Conservation (phyloP, 306 rosid species). For the Acacia crassicarpa region DNA sequence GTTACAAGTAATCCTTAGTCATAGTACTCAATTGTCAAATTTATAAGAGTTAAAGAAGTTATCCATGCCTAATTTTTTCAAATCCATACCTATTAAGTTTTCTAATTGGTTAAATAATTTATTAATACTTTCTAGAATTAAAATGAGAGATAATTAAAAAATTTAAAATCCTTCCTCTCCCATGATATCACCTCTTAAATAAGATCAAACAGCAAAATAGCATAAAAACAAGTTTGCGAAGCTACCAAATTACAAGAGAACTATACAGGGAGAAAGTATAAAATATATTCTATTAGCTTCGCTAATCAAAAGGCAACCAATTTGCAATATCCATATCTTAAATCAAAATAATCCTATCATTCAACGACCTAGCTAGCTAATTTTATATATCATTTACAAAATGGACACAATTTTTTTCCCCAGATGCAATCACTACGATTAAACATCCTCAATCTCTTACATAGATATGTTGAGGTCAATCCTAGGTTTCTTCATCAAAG, state of each 20-base stretch:
- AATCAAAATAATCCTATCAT: conserved; percentile 41
- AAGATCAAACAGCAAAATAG: no score
- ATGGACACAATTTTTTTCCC: background rate
- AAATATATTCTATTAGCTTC: conserved; percentile 33
- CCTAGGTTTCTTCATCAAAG: conserved; percentile 76
- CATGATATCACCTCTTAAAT: no score
- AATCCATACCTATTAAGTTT: no score
- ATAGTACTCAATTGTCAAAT: no score
- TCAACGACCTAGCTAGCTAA: conserved; percentile 22
- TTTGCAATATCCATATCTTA: conserved; percentile 48
- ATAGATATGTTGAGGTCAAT: conserved; percentile 85
- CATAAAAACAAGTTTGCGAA: background rate
- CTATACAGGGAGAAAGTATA: background rate
- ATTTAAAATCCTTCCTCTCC: no score
- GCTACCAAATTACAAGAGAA: background rate
- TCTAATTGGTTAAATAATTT: no score
- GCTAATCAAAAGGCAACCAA: conserved; percentile 35
- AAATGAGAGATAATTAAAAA: no score
- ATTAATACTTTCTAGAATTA: no score
- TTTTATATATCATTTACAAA: conserved; percentile 67
- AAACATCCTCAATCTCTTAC: conserved; percentile 34
- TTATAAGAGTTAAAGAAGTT: no score
- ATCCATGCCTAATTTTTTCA: no score
- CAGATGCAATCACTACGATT: conserved; percentile 18
- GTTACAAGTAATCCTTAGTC: no score